Base-by-base conservation (phyloP, 331 rosid genomes). In the Telfairia occidentalis region DNA sequence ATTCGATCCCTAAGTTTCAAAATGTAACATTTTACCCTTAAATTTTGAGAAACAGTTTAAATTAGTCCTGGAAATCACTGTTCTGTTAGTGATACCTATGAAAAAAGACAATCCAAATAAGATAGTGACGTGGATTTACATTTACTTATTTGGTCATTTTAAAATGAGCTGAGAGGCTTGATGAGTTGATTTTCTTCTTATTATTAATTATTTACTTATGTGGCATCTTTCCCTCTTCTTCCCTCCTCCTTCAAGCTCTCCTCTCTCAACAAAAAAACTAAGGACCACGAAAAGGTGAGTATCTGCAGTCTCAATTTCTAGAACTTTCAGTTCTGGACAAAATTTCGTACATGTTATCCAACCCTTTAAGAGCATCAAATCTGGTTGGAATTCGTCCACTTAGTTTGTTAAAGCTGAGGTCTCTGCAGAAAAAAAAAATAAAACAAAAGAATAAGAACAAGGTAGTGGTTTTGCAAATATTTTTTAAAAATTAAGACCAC, bases 321-420 rank as follows among this genome's bases (percentile, higher is more conserved):
- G 21, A 21, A 65, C 16, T 60, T 9, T 19, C 50, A 21, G 19
- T 65, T 65, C 50, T 65, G 52, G 52, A 65, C 9, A 35, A 65
- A 42, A 45, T 38, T 38, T 55, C 78, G 55, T 57, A 74, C 78
- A 74, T 57, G 66, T 74, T 53, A 55, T 74, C 69, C 78, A 74
- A 24, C 23, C 45, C 52, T 74, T 26, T 37, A 54, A 74, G 78
- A 74, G 50, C 67, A 53, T 55, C 16, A 38, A 11, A 74, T 37
- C 69, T 57, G 54, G 24, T 55, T 3, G 69, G 29, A 16, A 65
- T 45, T 57, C 43, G 63, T 37, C 83, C 83, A 57, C 66, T 66
- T 74, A 80, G 55, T 28, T 58, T 57, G 75, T 80, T 80, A 49
- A 80, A 80, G 54, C 83, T 80, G 43, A 76, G 61, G 37, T 76